Evolutionary conservation across 2,329 filamentous ascomycete genomes (phyloP), one percentile per base, ranked within the genome.

Genomic region (Elsinoe perseae): DNA sequence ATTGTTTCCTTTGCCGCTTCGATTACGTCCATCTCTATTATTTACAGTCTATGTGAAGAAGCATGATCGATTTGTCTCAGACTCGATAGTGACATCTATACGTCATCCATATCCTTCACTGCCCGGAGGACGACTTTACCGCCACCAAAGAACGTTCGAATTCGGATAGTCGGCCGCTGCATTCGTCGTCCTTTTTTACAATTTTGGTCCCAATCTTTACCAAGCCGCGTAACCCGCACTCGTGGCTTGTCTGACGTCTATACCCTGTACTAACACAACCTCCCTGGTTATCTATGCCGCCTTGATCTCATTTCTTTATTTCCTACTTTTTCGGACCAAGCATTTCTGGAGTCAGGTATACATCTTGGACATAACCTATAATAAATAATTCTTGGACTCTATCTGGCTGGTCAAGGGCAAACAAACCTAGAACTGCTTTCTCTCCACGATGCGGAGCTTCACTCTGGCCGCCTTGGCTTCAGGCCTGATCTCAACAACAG

Each of bases 381-480:
- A 52, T 52, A 12, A 27, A 20, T 52, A 52, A 52, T 52, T 4
- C 2, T 30, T 21, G 28, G 14, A 7, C 48, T 12, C 48, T 21
- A 38, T 46, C 27, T 38, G 42, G 28, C 40, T 14, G 10, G 32
- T 28, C 44, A 52, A 16, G 38, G n/a, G n/a, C 32, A 32, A n/a
- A n/a, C n/a, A n/a, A n/a, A 42, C 27, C 30, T 48, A 9, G 36
- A 25, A 36, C 34, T 28, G 8, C 12, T 21, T 18, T 32, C 28
- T 16, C 36, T 46, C 23, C 40, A 36, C 34, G 18, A 61, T 61
- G 59, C 57, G 50, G 52, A 32, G 8, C 30, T 9, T 25, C 30
- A 42, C 52, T 18, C 14, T 56, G 42, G 25, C 54, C 20, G 58
- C 48, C 50, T 20, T 61, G 32, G 52, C 57, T 14, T 54, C 50